A percentile compares a stretch with the other conserved stretches of the same genome.
Evolutionary conservation across 2,329 filamentous ascomycete genomes (phyloP).

Genomic region (Colletotrichum magnum): DNA sequence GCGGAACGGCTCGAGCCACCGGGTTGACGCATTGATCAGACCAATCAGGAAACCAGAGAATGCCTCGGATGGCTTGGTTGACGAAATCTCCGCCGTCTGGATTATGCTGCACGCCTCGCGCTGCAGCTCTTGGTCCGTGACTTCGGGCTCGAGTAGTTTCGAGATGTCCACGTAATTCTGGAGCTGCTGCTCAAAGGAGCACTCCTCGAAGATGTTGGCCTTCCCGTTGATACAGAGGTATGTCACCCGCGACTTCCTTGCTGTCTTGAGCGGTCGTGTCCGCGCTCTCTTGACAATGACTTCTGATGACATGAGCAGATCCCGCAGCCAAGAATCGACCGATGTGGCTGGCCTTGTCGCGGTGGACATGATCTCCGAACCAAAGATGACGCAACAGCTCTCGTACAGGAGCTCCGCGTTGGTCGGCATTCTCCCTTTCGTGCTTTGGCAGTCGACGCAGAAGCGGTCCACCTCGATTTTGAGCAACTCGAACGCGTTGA

Average conservation of each 20-base stretch:
- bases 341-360: conserved; percentile 39
- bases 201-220: conserved; percentile 33
- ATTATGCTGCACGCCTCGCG: conserved; percentile 32
- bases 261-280: conserved; percentile 20
- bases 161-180: conserved; percentile 30
- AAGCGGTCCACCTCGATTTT: conserved; percentile 36
- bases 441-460: conserved; percentile 10
- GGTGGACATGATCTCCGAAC: conserved; percentile 30
- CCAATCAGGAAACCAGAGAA: conserved; percentile 22
- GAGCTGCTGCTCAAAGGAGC: conserved; percentile 31
- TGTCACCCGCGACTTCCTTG: conserved; percentile 25
- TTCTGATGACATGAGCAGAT: conserved; percentile 42
- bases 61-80: conserved; percentile 3
- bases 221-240: conserved; percentile 39
- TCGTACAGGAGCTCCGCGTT: conserved; percentile 35
- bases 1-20: conserved; percentile 31
- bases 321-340: conserved; percentile 46
- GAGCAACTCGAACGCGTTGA: conserved; percentile 35
- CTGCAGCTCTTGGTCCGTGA: conserved; percentile 23
- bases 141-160: conserved; percentile 4
- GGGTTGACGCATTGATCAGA: conserved; percentile 29
- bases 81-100: conserved; percentile 3
- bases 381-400: conserved; percentile 42
- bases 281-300: conserved; percentile 42
- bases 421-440: conserved; percentile 11